These are phyloP conservation scores for Cryptococcus amylolentus DNA, from an alignment of 1,284 basidiomycete genomes.

Conservation along the genomic window DNA sequence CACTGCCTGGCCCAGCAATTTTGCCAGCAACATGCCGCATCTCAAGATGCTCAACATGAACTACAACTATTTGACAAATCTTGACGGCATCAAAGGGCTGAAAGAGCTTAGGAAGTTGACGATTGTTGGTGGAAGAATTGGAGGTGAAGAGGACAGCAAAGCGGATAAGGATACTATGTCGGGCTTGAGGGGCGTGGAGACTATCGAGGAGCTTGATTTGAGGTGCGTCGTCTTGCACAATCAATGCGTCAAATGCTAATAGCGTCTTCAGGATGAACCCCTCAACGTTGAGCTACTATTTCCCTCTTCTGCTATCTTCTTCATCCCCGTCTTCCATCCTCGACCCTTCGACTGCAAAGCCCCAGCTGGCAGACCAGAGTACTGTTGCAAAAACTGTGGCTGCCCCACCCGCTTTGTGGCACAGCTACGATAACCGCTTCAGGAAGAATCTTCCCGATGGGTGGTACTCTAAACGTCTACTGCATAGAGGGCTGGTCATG, in stretches of 20 bases:
- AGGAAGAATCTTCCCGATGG: conserved; percentile 81
- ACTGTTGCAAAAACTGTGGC: conserved; percentile 1
- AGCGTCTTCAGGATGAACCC: conserved; percentile 74
- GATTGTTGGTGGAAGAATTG: conserved; percentile 75
- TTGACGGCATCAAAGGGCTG: conserved; percentile 69
- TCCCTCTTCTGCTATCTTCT: conserved; percentile 66
- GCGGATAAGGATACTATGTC: conserved; percentile 55
- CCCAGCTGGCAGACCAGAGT: conserved; percentile 1
- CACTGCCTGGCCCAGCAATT: conserved; percentile 64
- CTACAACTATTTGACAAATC: conserved; percentile 80
- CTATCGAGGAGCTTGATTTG: conserved; percentile 82
- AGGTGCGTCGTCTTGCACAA: conserved; percentile 58
- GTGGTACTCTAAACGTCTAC: conserved; percentile 75
- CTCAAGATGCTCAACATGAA: conserved; percentile 89
- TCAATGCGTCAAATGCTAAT: not conserved
- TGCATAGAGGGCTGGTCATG: conserved; percentile 83
- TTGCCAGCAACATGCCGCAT: conserved; percentile 72
- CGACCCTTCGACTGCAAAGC: conserved; percentile 5
- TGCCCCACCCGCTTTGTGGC: conserved; percentile 46
- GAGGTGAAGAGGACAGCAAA: conserved; percentile 48
- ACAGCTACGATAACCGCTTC: conserved; percentile 76
- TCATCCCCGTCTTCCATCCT: conserved; percentile 4
- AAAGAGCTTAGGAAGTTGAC: conserved; percentile 72
- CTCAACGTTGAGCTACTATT: conserved; percentile 88
- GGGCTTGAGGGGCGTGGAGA: conserved; percentile 65